Evolutionary conservation across 2,329 filamentous ascomycete species (phyloP), one percentile per base, ranked within the genome.

Genomic region (Chlorencoelia australis): DNA sequence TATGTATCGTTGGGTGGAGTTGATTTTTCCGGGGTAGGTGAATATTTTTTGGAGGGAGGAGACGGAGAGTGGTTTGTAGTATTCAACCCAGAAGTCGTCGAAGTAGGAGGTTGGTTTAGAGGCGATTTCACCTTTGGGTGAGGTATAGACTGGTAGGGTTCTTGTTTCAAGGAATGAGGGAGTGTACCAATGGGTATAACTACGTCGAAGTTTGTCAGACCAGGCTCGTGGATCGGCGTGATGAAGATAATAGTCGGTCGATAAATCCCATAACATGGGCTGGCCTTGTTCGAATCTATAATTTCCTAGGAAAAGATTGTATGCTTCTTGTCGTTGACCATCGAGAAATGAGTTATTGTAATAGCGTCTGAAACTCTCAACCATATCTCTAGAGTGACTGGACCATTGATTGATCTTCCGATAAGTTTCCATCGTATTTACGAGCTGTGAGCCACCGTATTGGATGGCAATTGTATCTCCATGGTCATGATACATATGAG

Each of bases 331-430:
- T 20, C 91, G 78, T 56, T 98, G 91, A n/a, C 82, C 88, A 58
- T 98, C 91, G 7, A 98, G 72, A 57, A 98, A 98, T 0, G 89
- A 94, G 55, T 98, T 98, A 63, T 96, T 94, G 60, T 98, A 98
- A 59, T 96, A 98, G 18, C 91, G 76, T 59, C 96, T 98, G 67
- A 98, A 95, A 58, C 86, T 94, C 62, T 98, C 91, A 15, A 98
- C 88, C 89, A 98, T 96, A 59, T 98, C 91, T 48, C 91, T 75
- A 2, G 89, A 95, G 58, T 94, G 87, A 51, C 86, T 94, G 16
- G 87, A 94, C 91, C 91, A 98, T 58, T 96, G 89, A 49, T 96
- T 96, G 58, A 95, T 94, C 62, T 96, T 96, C 39, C 91, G 82
- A 59, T 98, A 98, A 4, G 91, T 98, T 47, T 94, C 88, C 88